Evolutionary conservation across 371 early-diverging fungal genomes (phyloP), one percentile per base, ranked within the genome.

Genomic region (Saksenaea oblongispora): DNA sequence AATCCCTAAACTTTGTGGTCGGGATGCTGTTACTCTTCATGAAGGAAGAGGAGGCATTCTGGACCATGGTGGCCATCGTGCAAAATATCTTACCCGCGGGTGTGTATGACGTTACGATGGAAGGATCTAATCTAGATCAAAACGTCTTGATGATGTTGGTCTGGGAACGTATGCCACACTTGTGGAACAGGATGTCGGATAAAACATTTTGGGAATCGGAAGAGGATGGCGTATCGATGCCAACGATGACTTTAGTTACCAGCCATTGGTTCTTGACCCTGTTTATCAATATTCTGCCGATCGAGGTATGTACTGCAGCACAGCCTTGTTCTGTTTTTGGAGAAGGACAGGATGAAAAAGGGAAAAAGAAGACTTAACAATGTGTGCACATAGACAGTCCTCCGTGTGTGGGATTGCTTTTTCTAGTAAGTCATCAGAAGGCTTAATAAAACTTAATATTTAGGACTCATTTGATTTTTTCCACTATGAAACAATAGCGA

Each of bases 211-310:
- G 78, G 65, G 85, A 83, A 47, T 76, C 72, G 24, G 81, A 78
- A 62, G 76, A 74, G 27, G 84, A 86, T 39, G 76, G 79, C 9
- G 67, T 59, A 5, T 63, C 74, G 0, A 79, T 90, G 76, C 89
- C 90, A 4, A 85, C 89, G 8, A 79, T 91, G 41, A 86, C 87
- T 5, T 75, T 91, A 63, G 89, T 91, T 1, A 92, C 92, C 2
- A 92, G 91, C 61, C 93, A 88, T 61, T 95, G 95, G 95, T 92
- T 93, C 69, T 72, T 93, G 69, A 92, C 94, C 0, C 67, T 93
- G 5, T 95, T 88, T 63, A 88, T 92, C 61, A 90, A 90, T 65
- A 87, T 91, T 34, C 69, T 93, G 24, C 94, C 94, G 0, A 79
- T 83, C n/a, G 91, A 90, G 79, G 86, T 81, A 77, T 69, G 51